phyloP scores from a whole-genome alignment of 768 basidiomycete species.

The Hydnum rufescens region DNA sequence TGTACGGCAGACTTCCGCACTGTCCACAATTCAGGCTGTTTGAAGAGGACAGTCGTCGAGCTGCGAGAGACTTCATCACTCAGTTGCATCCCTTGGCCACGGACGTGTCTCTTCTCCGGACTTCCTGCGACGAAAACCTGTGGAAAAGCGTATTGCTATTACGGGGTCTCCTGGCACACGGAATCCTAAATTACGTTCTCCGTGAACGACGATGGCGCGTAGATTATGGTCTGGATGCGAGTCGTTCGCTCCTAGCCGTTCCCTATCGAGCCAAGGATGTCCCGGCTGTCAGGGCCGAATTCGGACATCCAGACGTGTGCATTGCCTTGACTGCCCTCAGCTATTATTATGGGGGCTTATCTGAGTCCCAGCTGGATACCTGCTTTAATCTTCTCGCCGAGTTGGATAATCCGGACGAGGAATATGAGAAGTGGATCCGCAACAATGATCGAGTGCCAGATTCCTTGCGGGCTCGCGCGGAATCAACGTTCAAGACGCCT shows the following conservation, averaged over 20 bases:
- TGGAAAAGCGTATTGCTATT: slow-evolving; percentile 4
- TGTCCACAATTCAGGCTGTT: not conserved
- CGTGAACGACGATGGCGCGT: slow-evolving; percentile 9
- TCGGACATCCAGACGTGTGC: slow-evolving; percentile 32
- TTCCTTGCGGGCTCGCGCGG: slow-evolving; percentile 19
- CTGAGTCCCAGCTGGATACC: slow-evolving; percentile 19
- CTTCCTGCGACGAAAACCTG: not conserved
- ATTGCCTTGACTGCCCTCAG: slow-evolving; percentile 27
- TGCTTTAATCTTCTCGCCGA: slow-evolving; percentile 23
- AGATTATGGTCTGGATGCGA: slow-evolving; percentile 1
- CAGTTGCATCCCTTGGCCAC: not conserved
- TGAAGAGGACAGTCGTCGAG: not conserved
- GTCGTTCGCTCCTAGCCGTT: slow-evolving; percentile 1
- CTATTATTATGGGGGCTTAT: slow-evolving; percentile 31
- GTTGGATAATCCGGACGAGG: slow-evolving; percentile 23
- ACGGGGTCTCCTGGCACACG: slow-evolving; percentile 1
- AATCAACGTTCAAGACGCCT: slow-evolving; percentile 25
- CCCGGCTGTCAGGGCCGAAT: slow-evolving; percentile 28
- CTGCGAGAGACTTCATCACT: not conserved
- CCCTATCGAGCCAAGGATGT: slow-evolving; percentile 24
- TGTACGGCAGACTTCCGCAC: not conserved
- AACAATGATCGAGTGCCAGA: slow-evolving; percentile 15
- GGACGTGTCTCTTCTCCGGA: not conserved
- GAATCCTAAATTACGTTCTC: not conserved
- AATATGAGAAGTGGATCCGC: slow-evolving; percentile 26